phyloP scores from a whole-genome alignment of 345 rosid genomes.

The Ceriops tagal region DNA sequence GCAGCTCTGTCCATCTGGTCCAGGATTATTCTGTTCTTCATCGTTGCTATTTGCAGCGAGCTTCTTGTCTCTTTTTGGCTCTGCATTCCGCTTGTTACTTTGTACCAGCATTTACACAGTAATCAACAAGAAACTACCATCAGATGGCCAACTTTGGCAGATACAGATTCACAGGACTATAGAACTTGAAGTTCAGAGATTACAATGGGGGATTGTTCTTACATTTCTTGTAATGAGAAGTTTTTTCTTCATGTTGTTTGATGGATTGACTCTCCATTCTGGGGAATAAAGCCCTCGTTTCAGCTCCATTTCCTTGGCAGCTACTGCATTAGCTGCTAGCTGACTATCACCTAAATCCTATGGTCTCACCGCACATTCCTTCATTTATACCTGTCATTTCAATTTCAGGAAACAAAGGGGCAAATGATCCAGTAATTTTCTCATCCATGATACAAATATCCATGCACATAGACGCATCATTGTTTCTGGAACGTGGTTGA shows the following conservation, averaged over 20 bases:
- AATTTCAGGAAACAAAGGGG: conserved; percentile 18
- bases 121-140: background rate
- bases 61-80: conserved; percentile 44
- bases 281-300: conserved; percentile 35
- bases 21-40: conserved; percentile 39
- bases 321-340: conserved; percentile 13
- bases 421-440: conserved; percentile 10
- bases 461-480: conserved; percentile 19
- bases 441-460: conserved; percentile 33
- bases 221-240: conserved; percentile 39
- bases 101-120: conserved; percentile 17
- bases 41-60: conserved; percentile 22
- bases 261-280: conserved; percentile 19
- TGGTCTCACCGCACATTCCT: background rate
- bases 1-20: conserved; percentile 48
- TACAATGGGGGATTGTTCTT: conserved; percentile 14
- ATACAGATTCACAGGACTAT: no score
- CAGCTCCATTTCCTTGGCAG: conserved; percentile 26
- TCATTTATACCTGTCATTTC: conserved; percentile 23
- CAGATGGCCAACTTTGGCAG: background rate
- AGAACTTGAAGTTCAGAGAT: no score
- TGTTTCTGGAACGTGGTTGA: conserved; percentile 15
- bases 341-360: conserved; percentile 8
- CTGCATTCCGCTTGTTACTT: conserved; percentile 28
- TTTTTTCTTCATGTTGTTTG: conserved; percentile 32